Evolutionary conservation across 257 asterid species (phyloP), one percentile per base, ranked within the genome.

Genomic region (Penstemon eatonii): DNA sequence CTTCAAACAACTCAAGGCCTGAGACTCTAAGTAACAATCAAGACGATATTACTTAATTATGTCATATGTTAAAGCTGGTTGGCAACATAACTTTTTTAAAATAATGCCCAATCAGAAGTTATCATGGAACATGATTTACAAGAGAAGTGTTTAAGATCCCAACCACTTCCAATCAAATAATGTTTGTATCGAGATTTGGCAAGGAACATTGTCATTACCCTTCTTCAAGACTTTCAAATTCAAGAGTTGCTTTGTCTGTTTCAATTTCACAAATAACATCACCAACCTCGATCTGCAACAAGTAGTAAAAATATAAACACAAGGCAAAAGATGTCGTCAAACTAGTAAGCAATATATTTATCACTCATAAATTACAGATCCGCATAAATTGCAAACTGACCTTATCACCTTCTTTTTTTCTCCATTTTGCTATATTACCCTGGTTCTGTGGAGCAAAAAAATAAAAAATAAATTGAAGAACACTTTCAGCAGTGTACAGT

Each of bases 191-290:
- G 54, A 39, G 18, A 73, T 19, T 60, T 50, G n/a, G 61, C 25
- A 47, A 65, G 72, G 40, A 66, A 60, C 36, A 65, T 61, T 61
- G 65, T 68, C 53, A 73, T 79, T 91, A 94, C 99, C 98, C 99
- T 84, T 94, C 99, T 91, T 91, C 99, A 76, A 91, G 99, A 79
- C 93, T 73, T 84, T 94, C 99, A 85, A 70, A 89, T 82, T 89
- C 99, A 58, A 94, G 82, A 55, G 96, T 94, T 40, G 99, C 99
- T 83, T 91, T 91, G 85, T 94, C 98, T 18, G 99, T 91, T 86
- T 94, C 99, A 74, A 91, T 91, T 89, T 94, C 99, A 78, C 99
- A 89, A 72, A 94, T 82, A 74, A 94, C 67, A 76, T 94, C 99
- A 68, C 98, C 98, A 77, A 91, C 95, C 70, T 82, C 91, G 46